Percentiles rank a stretch among this genome's conserved stretches.
Conservation (phyloP, 2,329 filamentous ascomycete species). For the Diplodia scrobiculata region DNA sequence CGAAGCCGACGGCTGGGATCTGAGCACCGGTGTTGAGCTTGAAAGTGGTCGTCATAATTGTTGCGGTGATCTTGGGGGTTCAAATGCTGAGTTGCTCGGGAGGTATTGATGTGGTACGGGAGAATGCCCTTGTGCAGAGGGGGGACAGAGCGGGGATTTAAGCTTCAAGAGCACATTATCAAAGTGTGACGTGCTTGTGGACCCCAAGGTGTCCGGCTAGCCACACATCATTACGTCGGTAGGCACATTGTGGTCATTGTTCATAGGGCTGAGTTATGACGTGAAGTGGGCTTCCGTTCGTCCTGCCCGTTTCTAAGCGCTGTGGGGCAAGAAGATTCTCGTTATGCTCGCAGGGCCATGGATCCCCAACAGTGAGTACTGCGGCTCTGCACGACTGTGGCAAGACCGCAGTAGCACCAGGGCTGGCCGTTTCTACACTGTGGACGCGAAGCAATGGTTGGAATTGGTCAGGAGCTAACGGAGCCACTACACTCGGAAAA, state of each 20-base stretch:
- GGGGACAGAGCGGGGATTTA: background rate
- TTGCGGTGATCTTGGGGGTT: constrained; percentile 3
- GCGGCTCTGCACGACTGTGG: background rate
- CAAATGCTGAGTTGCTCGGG: background rate
- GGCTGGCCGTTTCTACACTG: background rate
- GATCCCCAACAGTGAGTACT: too few species aligned
- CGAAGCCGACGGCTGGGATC: constrained; percentile 76
- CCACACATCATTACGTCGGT: constrained; percentile 13
- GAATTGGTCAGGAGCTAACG: too few species aligned
- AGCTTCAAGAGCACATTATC: background rate
- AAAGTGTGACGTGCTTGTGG: constrained; percentile 9
- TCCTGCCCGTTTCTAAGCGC: background rate
- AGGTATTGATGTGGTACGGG: background rate
- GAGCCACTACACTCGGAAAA: background rate
- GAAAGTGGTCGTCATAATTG: constrained; percentile 43
- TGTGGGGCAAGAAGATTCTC: background rate
- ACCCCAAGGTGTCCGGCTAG: background rate
- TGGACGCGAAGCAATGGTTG: background rate
- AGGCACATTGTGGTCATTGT: background rate
- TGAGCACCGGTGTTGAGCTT: constrained; percentile 67
- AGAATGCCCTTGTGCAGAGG: background rate
- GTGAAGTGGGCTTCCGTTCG: constrained; percentile 6
- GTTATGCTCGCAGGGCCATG: background rate
- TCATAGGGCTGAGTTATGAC: constrained; percentile 1
- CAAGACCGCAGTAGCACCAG: background rate